A percentile compares a stretch with the other conserved stretches of the same genome.
Evolutionary conservation across 2,329 filamentous ascomycete genomes (phyloP).

Genomic region (Hirsutella minnesotensis): DNA sequence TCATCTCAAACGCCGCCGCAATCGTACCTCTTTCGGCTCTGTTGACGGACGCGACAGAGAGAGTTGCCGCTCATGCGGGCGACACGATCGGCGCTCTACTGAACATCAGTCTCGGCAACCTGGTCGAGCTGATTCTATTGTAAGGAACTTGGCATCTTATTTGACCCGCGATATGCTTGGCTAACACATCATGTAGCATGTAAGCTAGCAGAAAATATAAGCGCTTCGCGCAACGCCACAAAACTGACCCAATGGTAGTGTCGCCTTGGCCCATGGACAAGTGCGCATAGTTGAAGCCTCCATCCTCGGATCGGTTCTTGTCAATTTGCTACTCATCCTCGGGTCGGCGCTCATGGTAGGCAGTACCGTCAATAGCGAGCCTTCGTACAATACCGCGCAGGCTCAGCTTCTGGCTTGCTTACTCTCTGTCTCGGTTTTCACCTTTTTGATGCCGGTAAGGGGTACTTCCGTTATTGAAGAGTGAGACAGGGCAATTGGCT

Average conservation of each 20-base stretch:
- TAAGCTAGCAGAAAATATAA: slow-evolving; percentile 11
- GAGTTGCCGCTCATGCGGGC: slow-evolving; percentile 42
- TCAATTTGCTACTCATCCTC: slow-evolving; percentile 62
- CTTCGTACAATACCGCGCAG: slow-evolving; percentile 26
- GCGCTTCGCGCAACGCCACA: neutral
- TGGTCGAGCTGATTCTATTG: slow-evolving; percentile 51
- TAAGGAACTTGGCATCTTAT: slow-evolving; percentile 19
- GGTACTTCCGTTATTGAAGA: no score
- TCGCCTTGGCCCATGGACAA: slow-evolving; percentile 41
- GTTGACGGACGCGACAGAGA: slow-evolving; percentile 47
- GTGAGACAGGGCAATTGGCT: neutral
- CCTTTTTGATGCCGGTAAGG: slow-evolving; percentile 23
- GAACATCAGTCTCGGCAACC: slow-evolving; percentile 51
- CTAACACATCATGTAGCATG: slow-evolving; percentile 14
- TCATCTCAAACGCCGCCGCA: slow-evolving; percentile 48
- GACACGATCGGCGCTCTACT: slow-evolving; percentile 47
- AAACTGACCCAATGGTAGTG: slow-evolving; percentile 25
- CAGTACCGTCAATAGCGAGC: slow-evolving; percentile 56
- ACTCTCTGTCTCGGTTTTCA: slow-evolving; percentile 25
- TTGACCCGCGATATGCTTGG: neutral
- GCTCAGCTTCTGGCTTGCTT: slow-evolving; percentile 23
- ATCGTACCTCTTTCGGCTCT: slow-evolving; percentile 47
- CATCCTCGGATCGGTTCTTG: slow-evolving; percentile 64
- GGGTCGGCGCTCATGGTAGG: slow-evolving; percentile 65
- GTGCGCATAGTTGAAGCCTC: slow-evolving; percentile 68